These are phyloP conservation scores for Spathaspora sp. DNA, from an alignment of 805 yeast genomes.

Conservation along the genomic window DNA sequence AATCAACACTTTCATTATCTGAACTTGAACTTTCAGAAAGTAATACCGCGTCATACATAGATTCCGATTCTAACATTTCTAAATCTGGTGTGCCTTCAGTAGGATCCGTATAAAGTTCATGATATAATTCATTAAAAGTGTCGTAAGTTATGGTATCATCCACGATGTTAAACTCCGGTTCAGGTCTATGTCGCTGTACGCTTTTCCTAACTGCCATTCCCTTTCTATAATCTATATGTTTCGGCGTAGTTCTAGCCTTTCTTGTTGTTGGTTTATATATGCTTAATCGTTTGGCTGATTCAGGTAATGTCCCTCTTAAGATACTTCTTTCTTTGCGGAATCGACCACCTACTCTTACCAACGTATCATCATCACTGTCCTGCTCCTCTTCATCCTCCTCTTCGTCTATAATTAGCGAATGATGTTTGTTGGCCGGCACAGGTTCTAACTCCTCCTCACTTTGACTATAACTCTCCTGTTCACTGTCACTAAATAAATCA, in stretches of 20 bases:
- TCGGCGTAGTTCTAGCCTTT: not conserved
- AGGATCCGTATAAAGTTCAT: conserved; percentile 2
- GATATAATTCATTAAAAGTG: conserved; percentile 6
- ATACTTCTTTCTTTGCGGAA: conserved; percentile 24
- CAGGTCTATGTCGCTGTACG: conserved; percentile 1
- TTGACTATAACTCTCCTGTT: not conserved
- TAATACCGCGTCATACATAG: not conserved
- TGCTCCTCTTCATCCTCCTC: not conserved
- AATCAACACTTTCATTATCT: not conserved
- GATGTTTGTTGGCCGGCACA: not conserved
- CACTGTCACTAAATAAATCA: conserved; percentile 3
- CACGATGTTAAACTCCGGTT: conserved; percentile 13
- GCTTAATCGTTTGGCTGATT: conserved; percentile 32
- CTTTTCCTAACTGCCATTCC: conserved; percentile 35
- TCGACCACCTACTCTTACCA: conserved; percentile 24
- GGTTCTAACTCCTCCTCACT: not conserved
- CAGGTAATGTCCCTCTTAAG: conserved; percentile 36
- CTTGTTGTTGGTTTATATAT: conserved; percentile 14
- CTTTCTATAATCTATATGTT: conserved; percentile 20
- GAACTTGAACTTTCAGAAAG: not conserved
- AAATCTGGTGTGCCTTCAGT: not conserved
- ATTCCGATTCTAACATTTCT: not conserved
- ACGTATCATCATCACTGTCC: conserved; percentile 4
- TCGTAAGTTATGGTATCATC: conserved; percentile 13
- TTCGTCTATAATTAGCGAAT: not conserved